These are phyloP conservation scores for Diaporthe helianthi DNA, from an alignment of 2,329 filamentous ascomycete species.

Conservation along the genomic window DNA sequence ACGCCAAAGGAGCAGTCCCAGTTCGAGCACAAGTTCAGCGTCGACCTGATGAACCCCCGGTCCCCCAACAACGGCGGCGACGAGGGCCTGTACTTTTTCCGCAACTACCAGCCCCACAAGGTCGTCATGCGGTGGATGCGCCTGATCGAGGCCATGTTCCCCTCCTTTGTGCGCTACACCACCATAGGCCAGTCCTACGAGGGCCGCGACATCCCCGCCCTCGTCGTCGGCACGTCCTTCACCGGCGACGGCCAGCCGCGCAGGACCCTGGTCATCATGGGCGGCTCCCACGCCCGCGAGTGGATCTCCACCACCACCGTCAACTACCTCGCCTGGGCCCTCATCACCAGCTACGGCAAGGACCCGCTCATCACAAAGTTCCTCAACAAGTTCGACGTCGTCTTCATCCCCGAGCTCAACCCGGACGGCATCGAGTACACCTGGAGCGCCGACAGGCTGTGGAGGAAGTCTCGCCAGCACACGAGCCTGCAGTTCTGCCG, in stretches of 20 bases:
- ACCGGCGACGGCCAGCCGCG: conserved; percentile 56
- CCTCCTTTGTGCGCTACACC: conserved; percentile 75
- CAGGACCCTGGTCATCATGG: conserved; percentile 82
- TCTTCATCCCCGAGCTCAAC: conserved; percentile 89
- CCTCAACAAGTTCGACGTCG: conserved; percentile 83
- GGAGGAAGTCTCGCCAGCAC: conserved; percentile 91
- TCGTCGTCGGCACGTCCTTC: conserved; percentile 71
- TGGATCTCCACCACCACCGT: conserved; percentile 96
- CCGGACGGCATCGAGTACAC: conserved; percentile 95
- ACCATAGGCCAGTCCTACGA: conserved; percentile 87
- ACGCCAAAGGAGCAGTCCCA: conserved; percentile 34
- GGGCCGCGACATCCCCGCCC: conserved; percentile 82
- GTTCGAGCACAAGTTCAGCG: conserved; percentile 40
- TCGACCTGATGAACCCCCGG: conserved; percentile 40
- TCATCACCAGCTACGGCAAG: conserved; percentile 84
- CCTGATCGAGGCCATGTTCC: conserved; percentile 88
- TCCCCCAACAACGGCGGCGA: conserved; percentile 39
- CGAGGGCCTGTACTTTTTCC: conserved; percentile 75
- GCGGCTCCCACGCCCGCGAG: conserved; percentile 91
- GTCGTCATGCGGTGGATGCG: conserved; percentile 88
- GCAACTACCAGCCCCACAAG: conserved; percentile 82
- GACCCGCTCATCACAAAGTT: conserved; percentile 75
- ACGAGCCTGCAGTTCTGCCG: conserved; percentile 84
- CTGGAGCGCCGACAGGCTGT: conserved; percentile 89
- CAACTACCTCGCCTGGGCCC: conserved; percentile 86